These are phyloP conservation scores for Colletotrichum limetticola DNA, from an alignment of 2,329 filamentous ascomycete species.

Conservation along the genomic window DNA sequence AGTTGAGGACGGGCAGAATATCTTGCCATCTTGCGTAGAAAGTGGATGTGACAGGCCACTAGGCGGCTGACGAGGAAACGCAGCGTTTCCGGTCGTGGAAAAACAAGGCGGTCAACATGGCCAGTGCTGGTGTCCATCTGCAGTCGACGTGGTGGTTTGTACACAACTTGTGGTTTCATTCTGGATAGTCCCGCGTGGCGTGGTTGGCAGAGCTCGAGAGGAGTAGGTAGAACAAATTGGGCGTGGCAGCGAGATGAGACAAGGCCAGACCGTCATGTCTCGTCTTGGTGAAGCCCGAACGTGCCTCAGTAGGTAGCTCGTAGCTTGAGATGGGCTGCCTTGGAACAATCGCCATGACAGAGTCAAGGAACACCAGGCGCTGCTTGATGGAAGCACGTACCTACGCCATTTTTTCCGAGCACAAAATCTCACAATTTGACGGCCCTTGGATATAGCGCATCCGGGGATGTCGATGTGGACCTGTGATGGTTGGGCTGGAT, in stretches of 20 bases:
- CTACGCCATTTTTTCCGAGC: background rate
- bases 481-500: background rate
- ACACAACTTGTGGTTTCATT: background rate
- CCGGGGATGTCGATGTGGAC: background rate
- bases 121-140: background rate
- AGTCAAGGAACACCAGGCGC: background rate
- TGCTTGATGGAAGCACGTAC: conserved; percentile 1
- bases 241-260: conserved; percentile 27
- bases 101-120: background rate
- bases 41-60: conserved; percentile 16
- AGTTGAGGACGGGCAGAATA: background rate
- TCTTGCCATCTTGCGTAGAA: conserved; percentile 11
- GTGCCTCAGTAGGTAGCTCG: background rate
- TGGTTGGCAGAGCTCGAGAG: background rate
- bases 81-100: conserved; percentile 11
- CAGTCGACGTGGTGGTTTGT: background rate
- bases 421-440: background rate
- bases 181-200: background rate
- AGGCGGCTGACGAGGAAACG: conserved; percentile 1
- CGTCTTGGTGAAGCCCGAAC: conserved; percentile 12
- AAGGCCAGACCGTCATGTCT: conserved; percentile 19
- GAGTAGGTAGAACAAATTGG: background rate
- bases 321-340: background rate
- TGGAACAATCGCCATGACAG: background rate
- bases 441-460: background rate